Evolutionary conservation across 352 stramenopile species (phyloP).

Genomic region (Halophytophthora polymorphica): DNA sequence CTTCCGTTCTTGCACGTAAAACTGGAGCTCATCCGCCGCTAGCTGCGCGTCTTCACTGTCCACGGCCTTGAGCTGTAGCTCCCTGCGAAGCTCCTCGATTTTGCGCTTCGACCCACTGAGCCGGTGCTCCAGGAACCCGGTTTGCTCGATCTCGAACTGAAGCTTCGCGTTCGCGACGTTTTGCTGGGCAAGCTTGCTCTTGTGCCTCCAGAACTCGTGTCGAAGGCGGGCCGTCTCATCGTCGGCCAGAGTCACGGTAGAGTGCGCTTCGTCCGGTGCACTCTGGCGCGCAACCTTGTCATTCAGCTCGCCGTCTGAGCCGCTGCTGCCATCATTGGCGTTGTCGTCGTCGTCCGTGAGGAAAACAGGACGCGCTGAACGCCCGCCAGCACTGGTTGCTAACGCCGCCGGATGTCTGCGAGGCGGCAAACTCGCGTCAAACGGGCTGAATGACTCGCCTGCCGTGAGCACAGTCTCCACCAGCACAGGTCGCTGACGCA

Average conservation of each 20-base stretch:
- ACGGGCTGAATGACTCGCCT: slow-evolving; percentile 9
- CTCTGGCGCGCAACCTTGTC: background rate
- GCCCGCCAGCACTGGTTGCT: too few species aligned
- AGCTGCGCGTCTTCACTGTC: background rate
- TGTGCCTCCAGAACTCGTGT: slow-evolving; percentile 17
- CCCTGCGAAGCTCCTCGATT: slow-evolving; percentile 15
- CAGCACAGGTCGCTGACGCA: background rate
- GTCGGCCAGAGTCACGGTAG: background rate
- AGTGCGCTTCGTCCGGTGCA: background rate
- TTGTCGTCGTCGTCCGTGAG: slow-evolving; percentile 11
- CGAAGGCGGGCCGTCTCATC: slow-evolving; percentile 6
- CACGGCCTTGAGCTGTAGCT: slow-evolving; percentile 1
- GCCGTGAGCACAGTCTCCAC: background rate
- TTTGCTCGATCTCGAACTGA: slow-evolving; percentile 18
- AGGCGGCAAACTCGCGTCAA: slow-evolving; percentile 6
- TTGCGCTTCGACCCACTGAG: slow-evolving; percentile 21
- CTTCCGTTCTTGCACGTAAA: slow-evolving; percentile 16
- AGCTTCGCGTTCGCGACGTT: slow-evolving; percentile 18
- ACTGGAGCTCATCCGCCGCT: slow-evolving; percentile 9
- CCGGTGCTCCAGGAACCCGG: slow-evolving; percentile 17
- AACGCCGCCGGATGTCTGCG: background rate
- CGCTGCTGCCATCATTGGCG: slow-evolving; percentile 4
- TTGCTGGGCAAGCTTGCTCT: slow-evolving; percentile 13
- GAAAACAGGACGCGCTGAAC: too few species aligned
- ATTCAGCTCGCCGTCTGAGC: slow-evolving; percentile 1